Evolutionary conservation across 345 rosid genomes (phyloP).

Genomic region (Hibiscus syriacus): DNA sequence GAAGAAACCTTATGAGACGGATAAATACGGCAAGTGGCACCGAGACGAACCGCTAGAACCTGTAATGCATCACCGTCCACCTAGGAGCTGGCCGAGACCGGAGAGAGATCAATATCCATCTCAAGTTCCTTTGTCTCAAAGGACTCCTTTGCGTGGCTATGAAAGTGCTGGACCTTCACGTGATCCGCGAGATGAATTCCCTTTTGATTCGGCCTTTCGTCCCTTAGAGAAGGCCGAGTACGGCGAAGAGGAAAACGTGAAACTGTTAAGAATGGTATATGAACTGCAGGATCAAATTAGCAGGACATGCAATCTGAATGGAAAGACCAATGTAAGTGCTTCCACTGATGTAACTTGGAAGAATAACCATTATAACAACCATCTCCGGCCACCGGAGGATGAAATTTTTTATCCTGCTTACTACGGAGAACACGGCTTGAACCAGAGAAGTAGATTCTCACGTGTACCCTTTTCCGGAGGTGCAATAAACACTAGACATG

Average conservation of each 20-base stretch:
- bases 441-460: constrained; percentile 26
- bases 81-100: constrained; percentile 32
- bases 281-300: constrained; percentile 54
- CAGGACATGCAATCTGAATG: constrained; percentile 23
- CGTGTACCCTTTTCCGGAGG: constrained; percentile 44
- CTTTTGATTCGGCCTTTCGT: constrained; percentile 22
- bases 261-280: constrained; percentile 42
- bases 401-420: constrained; percentile 12
- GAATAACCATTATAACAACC: constrained; percentile 20
- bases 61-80: constrained; percentile 25
- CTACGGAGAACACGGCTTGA: constrained; percentile 20
- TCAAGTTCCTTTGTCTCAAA: constrained; percentile 27
- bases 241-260: constrained; percentile 36
- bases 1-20: constrained; percentile 20
- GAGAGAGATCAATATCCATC: constrained; percentile 35
- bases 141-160: constrained; percentile 30
- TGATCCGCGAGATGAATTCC: constrained; percentile 35
- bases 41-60: constrained; percentile 29
- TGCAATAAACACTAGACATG: constrained; percentile 26
- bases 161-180: constrained; percentile 39
- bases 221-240: constrained; percentile 32
- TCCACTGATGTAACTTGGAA: constrained; percentile 20
- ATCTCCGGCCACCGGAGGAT: constrained; percentile 20
- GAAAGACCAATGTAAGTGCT: constrained; percentile 10
- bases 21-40: constrained; percentile 24